Percentiles rank a stretch among this genome's conserved stretches.
phyloP scores from a whole-genome alignment of 805 yeast genomes.

The Cyberlindnera amylophila region DNA sequence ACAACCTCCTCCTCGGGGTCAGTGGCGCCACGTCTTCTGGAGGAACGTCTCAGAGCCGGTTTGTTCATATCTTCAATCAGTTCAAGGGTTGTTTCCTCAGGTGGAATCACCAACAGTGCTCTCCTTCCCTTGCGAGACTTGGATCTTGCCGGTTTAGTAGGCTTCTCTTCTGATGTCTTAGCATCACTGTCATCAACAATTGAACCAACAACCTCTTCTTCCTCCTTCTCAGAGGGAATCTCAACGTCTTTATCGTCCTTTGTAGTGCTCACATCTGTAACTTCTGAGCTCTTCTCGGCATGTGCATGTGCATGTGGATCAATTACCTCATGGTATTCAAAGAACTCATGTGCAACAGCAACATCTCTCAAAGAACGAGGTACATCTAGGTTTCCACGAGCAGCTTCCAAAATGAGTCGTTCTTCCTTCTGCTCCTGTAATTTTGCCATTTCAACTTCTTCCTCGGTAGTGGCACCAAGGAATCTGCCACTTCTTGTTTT shows the following conservation, averaged over 20 bases:
- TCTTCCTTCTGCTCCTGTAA: conserved; percentile 20
- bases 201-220: conserved; percentile 1
- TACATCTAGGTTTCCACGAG: conserved; percentile 16
- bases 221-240: too few species aligned
- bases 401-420: conserved; percentile 19
- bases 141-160: too few species aligned
- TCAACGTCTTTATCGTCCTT: too few species aligned
- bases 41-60: conserved; percentile 1
- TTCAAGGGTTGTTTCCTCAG: background rate
- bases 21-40: background rate
- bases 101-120: too few species aligned
- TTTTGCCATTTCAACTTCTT: conserved; percentile 24
- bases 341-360: conserved; percentile 14
- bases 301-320: background rate
- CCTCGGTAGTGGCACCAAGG: conserved; percentile 28
- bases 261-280: background rate
- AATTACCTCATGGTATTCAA: conserved; percentile 11
- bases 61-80: background rate
- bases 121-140: too few species aligned
- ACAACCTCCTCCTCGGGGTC: background rate
- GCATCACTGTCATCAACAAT: background rate
- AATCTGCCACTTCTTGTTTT: conserved; percentile 5
- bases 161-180: background rate
- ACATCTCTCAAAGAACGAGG: conserved; percentile 10
- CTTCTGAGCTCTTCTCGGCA: background rate